phyloP scores from a whole-genome alignment of 2,329 filamentous ascomycete species.

The Aspergillus sergii region DNA sequence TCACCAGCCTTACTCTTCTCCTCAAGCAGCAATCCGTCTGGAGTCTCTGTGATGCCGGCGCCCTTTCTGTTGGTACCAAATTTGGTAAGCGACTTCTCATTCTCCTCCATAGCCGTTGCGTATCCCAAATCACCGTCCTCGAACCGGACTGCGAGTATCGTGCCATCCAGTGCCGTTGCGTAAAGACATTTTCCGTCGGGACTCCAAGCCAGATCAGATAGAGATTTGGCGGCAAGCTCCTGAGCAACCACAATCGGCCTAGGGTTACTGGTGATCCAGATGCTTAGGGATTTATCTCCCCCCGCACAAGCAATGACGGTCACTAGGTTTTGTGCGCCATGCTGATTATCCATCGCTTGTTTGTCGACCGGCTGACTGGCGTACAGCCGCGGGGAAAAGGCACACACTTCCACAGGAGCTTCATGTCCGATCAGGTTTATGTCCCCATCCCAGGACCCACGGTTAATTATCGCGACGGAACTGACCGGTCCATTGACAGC shows the following conservation, averaged over 20 bases:
- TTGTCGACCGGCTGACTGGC: slow-evolving; percentile 64
- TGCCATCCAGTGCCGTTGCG: slow-evolving; percentile 84
- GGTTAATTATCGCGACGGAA: slow-evolving; percentile 93
- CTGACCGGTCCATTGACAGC: slow-evolving; percentile 96
- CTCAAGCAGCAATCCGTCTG: slow-evolving; percentile 83
- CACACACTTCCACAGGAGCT: slow-evolving; percentile 93
- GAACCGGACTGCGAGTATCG: slow-evolving; percentile 80
- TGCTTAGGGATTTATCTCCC: slow-evolving; percentile 91
- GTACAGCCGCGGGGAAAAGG: slow-evolving; percentile 92
- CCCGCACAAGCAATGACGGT: slow-evolving; percentile 97
- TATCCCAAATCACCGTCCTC: slow-evolving; percentile 86
- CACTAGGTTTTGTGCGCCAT: slow-evolving; percentile 58
- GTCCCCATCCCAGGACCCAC: slow-evolving; percentile 90
- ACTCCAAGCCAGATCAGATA: slow-evolving; percentile 92
- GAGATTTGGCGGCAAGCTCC: slow-evolving; percentile 85
- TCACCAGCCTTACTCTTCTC: slow-evolving; percentile 92
- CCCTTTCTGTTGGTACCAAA: slow-evolving; percentile 87
- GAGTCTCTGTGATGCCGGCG: slow-evolving; percentile 88
- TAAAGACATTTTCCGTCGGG: slow-evolving; percentile 88
- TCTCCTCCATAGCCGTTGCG: slow-evolving; percentile 82
- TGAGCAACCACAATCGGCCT: slow-evolving; percentile 87
- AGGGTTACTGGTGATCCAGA: slow-evolving; percentile 97
- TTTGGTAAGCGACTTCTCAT: slow-evolving; percentile 88
- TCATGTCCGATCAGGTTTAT: slow-evolving; percentile 98
- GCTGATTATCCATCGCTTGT: slow-evolving; percentile 47